Base-by-base conservation (phyloP, 176 grass and related monocot genomes). In the Hyparrhenia diplandra region DNA sequence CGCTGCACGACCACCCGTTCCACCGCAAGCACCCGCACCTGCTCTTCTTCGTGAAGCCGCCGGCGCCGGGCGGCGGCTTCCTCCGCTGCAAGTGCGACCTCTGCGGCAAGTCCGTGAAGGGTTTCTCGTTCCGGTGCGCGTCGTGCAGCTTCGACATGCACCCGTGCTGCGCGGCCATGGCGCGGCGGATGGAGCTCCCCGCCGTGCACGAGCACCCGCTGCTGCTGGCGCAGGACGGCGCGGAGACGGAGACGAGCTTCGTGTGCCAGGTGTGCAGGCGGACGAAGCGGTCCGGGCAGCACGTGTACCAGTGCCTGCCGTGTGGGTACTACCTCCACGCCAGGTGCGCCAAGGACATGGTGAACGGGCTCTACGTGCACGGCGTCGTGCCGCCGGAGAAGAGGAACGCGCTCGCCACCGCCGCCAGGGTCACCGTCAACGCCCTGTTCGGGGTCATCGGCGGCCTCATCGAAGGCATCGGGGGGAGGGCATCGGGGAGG, bases 91-190 rank as follows among this genome's bases (percentile, higher is more conserved):
- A 81, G 43, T 98, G 95, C 74, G 84, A 93, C 83, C 60, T 91
- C 28, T 98, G 92, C 81, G 84, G 90, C 77, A 93, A 93, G 89
- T 5, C 86, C 16, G 70, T 89, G 10, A 83, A 83, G 65, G 95
- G 95, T 13, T 98, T 85, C 72, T 80, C 78, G 34, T 98, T 77
- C 64, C 89, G 78, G 34, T 98, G 95, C 90, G 86, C 79, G 41
- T 70, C 75, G 55, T 98, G 95, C 90, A 69, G 88, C 73, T 98
- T 98, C 69, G 86, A 87, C 77, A 83, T 97, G 92, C 95, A 94
- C 71, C 92, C 95, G 43, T 97, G 92, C 69, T 97, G 95, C 79
- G 92, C 92, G 11, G 47, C 90, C 6, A 92, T 94, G 92, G 23
- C 20, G 7, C 59, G 47, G 21, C 69, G 78, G 80, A 87, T 94